phyloP scores from a whole-genome alignment of 345 rosid genomes.

The Diplotaxis tenuifolia region DNA sequence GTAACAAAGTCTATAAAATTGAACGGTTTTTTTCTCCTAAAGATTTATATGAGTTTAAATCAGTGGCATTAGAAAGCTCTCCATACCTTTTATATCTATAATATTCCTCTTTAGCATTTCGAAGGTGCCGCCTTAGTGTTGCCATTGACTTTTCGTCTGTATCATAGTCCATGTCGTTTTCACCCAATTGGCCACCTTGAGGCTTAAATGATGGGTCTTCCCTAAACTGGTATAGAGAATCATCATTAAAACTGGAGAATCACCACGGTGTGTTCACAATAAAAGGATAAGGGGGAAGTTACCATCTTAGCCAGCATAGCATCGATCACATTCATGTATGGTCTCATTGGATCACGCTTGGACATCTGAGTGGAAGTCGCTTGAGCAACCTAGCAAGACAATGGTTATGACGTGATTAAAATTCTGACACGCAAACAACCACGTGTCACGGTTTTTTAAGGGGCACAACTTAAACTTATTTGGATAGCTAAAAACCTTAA shows the following conservation, averaged over 20 bases:
- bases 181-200: conserved; percentile 96
- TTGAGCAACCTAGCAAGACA: conserved; percentile 83
- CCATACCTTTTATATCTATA: conserved; percentile 90
- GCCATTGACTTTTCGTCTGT: conserved; percentile 99
- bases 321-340: conserved; percentile 94
- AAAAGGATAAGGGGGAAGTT: conserved; percentile 16
- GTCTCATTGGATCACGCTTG: conserved; percentile 96
- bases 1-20: not conserved
- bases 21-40: not conserved
- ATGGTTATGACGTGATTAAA: not conserved
- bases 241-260: conserved; percentile 18
- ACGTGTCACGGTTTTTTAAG: too few relatives aligned
- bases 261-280: not conserved
- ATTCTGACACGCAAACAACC: too few relatives aligned
- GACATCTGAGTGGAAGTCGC: conserved; percentile 99
- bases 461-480: too few relatives aligned
- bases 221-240: conserved; percentile 59
- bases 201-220: conserved; percentile 96
- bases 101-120: conserved; percentile 87
- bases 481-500: too few relatives aligned
- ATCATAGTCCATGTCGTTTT: conserved; percentile 99
- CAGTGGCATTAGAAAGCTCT: not conserved
- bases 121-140: conserved; percentile 91
- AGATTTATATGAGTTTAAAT: not conserved
- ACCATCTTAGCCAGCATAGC: conserved; percentile 87